Evolutionary conservation across 2,329 filamentous ascomycete genomes (phyloP), one percentile per base, ranked within the genome.

Genomic region (Periconia macrospinosa): DNA sequence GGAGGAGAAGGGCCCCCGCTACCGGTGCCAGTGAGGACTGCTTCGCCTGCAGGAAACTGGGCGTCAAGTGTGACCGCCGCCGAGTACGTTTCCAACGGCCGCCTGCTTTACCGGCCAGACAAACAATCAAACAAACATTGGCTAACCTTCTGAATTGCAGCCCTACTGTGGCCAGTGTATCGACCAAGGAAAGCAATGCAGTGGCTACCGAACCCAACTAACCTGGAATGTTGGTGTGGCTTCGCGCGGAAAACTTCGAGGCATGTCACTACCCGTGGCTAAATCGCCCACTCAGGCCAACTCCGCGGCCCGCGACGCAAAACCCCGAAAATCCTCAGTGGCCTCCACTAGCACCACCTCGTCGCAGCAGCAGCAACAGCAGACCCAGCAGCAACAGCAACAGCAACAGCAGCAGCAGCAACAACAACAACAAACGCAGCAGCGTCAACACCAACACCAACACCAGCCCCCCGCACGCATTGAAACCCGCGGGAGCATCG

Each of bases 211-310:
- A 78, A 97, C 93, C 15, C 92, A 93, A 65, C 82, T 97, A 75
- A 97, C 93, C 45, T 97, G 93, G 93, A 92, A 92, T 41, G 91
- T 97, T 45, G 93, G 93, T 48, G 93, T 97, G 54, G 93, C 93
- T 52, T 97, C 92, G 76, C 87, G 93, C 68, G 93, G 93, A 70
- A 97, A 97, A 80, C 86, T 97, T 59, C 86, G 93, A 57, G 93
- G 93, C 40, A 81, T 97, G 62, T 92, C 92, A 52, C 79, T 96
- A 53, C 86, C 86, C 10, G 76, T 88, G 48, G 79, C 80, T 40
- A 81, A 79, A 49, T 74, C 76, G 49, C 68, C 69, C 42, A 60
- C 66, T 30, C 66, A 65, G 35, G 17, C 20, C 19, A 59, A 59
- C 35, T 62, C 61, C 41, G 54, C 50, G 17, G 18, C 47, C 23